Conservation (phyloP, 106 monocot genomes). For the Dendrobium catenatum region DNA sequence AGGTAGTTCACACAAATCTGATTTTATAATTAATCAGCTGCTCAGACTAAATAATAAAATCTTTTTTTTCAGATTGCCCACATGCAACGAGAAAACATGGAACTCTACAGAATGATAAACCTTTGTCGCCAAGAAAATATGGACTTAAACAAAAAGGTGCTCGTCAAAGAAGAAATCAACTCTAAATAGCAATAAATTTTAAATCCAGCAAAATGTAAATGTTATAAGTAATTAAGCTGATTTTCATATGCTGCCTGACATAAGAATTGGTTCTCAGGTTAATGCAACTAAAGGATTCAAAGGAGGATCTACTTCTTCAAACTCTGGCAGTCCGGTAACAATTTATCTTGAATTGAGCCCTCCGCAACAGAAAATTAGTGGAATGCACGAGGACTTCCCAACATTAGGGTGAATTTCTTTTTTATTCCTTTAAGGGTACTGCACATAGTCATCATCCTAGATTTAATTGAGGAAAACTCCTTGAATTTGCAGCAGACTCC, state of each 20-base stretch:
- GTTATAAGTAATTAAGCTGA: not conserved
- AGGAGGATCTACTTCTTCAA: conserved; percentile 5
- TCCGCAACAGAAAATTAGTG: conserved; percentile 30
- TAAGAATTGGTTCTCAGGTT: conserved; percentile 26
- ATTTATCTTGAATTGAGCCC: conserved; percentile 44
- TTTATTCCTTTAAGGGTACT: not conserved
- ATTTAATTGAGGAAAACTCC: conserved; percentile 6
- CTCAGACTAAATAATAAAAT: not conserved
- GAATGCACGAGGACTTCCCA: conserved; percentile 12
- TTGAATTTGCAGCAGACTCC: conserved; percentile 35
- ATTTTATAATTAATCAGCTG: not conserved
- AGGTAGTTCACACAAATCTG: conserved; percentile 22
- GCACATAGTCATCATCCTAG: too few relatives aligned
- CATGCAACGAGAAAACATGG: conserved; percentile 29
- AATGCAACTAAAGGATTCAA: conserved; percentile 20
- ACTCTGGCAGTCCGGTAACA: conserved; percentile 12
- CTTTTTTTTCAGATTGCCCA: conserved; percentile 19
- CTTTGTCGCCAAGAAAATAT: conserved; percentile 21
- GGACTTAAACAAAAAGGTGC: conserved; percentile 22
- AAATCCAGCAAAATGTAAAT: not conserved
- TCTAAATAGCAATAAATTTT: not conserved
- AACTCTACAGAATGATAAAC: conserved; percentile 29
- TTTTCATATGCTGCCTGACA: not conserved
- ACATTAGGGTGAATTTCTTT: conserved; percentile 27
- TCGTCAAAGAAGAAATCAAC: not conserved